Evolutionary conservation across 2,329 filamentous ascomycete species (phyloP), one percentile per base, ranked within the genome.

Genomic region (Orbilia blumenaviensis): DNA sequence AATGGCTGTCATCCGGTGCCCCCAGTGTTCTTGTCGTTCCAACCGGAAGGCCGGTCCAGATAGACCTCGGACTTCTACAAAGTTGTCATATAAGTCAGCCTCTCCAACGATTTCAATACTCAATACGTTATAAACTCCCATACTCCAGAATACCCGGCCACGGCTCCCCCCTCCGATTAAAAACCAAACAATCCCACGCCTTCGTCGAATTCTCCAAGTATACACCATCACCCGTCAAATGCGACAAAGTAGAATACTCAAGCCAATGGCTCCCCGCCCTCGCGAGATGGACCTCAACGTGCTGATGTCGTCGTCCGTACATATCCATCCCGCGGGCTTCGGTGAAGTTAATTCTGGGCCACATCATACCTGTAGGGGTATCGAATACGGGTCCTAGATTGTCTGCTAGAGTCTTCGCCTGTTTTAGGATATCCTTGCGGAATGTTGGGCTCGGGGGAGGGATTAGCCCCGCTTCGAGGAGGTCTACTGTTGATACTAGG

Each of bases 371-470:
- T 6, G 87, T 89, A 0, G 90, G 86, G 0, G 92, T 94, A 80
- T 93, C 84, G 80, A 96, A 97, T 1, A 91, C 91, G 74, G 91
- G 90, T 66, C 89, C 91, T 66, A 96, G 86, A 38, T 89, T 88
- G 80, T 93, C 88, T 0, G 90, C 92, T 12, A 96, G 86, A 5
- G 84, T 87, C 78, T 86, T 84, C 1, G 92, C 89, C 82, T 96
- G 92, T 3, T 82, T 81, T 14, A 96, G 85, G 0, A 96, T 84
- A 0, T 84, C 83, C 3, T 81, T 80, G 16, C 82, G 76, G 5
- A 61, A 84, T 78, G 78, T 81, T 79, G 6, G 36, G 75, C 78
- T 50, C 77, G 81, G 46, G 62, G 67, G 61, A 87, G 83, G 7
- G 82, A 81, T 63, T 85, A 84, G 78, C 9, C 82, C 82, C 5